phyloP scores from a whole-genome alignment of 2,329 filamentous ascomycete genomes.

The Alternaria triticimaculans region DNA sequence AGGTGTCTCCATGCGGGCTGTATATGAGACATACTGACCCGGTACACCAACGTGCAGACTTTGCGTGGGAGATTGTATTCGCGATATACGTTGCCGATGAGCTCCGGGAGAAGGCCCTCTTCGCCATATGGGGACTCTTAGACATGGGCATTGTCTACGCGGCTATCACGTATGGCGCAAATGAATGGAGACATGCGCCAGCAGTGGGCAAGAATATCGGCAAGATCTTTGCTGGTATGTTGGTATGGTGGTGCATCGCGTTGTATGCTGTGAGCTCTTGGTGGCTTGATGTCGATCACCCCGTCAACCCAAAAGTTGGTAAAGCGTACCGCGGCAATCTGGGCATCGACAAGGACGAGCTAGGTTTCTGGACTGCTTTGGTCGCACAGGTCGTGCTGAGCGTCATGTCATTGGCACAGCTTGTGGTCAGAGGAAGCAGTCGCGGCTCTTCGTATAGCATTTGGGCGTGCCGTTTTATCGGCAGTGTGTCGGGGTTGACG shows the following conservation, averaged over 20 bases:
- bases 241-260: conserved; percentile 48
- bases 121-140: conserved; percentile 58
- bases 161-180: conserved; percentile 53
- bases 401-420: conserved; percentile 52
- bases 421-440: conserved; percentile 56
- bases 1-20: not conserved
- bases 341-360: conserved; percentile 58
- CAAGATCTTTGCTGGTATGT: conserved; percentile 46
- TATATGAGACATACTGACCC: not conserved
- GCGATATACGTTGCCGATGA: conserved; percentile 56
- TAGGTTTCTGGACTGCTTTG: conserved; percentile 59
- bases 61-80: conserved; percentile 62
- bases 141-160: conserved; percentile 58
- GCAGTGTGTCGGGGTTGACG: conserved; percentile 72
- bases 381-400: conserved; percentile 54
- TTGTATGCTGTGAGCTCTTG: conserved; percentile 56
- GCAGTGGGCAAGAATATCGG: conserved; percentile 53
- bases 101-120: conserved; percentile 54
- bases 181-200: conserved; percentile 54
- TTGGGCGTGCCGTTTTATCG: conserved; percentile 80
- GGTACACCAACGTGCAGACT: conserved; percentile 32
- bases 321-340: conserved; percentile 38
- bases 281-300: conserved; percentile 56
- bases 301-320: conserved; percentile 56
- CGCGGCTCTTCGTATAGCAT: conserved; percentile 69